A percentile compares a stretch with the other conserved stretches of the same genome.
phyloP scores from a whole-genome alignment of 2,329 filamentous ascomycete species.

The Ilyonectria mors-panacis region DNA sequence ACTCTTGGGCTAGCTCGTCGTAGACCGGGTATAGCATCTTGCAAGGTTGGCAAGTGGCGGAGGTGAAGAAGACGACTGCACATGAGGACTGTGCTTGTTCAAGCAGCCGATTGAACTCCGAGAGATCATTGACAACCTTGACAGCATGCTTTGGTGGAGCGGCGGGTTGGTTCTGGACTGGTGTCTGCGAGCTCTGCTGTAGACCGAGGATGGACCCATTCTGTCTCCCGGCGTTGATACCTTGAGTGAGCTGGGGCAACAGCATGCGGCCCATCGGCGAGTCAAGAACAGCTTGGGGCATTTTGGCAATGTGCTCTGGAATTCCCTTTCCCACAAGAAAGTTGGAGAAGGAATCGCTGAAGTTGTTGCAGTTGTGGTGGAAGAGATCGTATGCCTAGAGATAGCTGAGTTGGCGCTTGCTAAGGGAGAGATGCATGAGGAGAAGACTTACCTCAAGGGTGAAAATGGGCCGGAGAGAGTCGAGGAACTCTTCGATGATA shows the following conservation, averaged over 20 bases:
- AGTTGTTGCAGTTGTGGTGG: conserved; percentile 98
- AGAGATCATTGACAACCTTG: conserved; percentile 68
- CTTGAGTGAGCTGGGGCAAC: conserved; percentile 75
- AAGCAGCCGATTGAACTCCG: conserved; percentile 55
- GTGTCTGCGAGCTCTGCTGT: conserved; percentile 55
- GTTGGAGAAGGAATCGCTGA: conserved; percentile 91
- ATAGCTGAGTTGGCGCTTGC: neutral
- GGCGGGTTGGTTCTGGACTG: conserved; percentile 34
- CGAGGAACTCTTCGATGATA: conserved; percentile 88
- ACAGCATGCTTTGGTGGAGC: conserved; percentile 62
- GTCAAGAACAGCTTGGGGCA: conserved; percentile 87
- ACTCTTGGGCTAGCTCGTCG: conserved; percentile 82
- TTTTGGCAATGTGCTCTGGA: conserved; percentile 85
- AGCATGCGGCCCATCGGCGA: conserved; percentile 93
- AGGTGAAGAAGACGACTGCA: conserved; percentile 93
- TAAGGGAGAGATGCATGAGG: neutral
- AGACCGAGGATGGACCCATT: conserved; percentile 69
- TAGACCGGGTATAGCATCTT: conserved; percentile 86
- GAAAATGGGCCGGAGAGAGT: conserved; percentile 86
- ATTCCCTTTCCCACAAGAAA: conserved; percentile 93
- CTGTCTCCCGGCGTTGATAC: conserved; percentile 64
- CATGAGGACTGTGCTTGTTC: conserved; percentile 76
- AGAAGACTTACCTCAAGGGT: conserved; percentile 75
- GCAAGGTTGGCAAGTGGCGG: conserved; percentile 87
- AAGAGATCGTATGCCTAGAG: conserved; percentile 86